Evolutionary conservation across 164 flowering plant genomes (phyloP).

Genomic region (Tetracentron sinense): DNA sequence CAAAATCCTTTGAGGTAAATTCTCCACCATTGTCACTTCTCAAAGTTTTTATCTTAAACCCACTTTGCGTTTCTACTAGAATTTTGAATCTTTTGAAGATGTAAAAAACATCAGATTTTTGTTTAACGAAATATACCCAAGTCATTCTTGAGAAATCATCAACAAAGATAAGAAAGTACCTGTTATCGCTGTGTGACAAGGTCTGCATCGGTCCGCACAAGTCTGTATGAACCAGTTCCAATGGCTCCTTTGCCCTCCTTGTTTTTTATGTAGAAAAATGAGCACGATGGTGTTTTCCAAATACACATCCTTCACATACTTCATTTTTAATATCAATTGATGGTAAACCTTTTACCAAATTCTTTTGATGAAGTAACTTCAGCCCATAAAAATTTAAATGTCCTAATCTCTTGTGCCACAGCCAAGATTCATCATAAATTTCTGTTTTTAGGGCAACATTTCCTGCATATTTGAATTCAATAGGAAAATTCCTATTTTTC

Average conservation of each 20-base stretch:
- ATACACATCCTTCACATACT: not conserved
- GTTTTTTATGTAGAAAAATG: not conserved
- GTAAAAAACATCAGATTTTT: too few species aligned
- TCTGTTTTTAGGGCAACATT: not conserved
- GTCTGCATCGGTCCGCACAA: constrained; percentile 11
- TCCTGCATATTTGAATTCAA: not conserved
- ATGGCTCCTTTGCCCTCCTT: constrained; percentile 2
- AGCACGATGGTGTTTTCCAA: not conserved
- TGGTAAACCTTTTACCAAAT: not conserved
- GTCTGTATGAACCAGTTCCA: constrained; percentile 9
- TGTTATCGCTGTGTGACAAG: not conserved
- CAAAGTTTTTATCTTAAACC: not conserved
- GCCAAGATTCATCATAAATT: not conserved
- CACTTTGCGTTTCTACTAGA: constrained; percentile 6
- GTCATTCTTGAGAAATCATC: constrained; percentile 15
- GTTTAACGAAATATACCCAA: constrained; percentile 16
- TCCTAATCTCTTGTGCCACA: constrained; percentile 1
- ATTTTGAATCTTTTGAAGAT: too few species aligned
- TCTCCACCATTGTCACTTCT: not conserved
- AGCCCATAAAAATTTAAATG: not conserved
- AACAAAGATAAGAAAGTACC: constrained; percentile 8
- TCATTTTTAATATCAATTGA: not conserved
- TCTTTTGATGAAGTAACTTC: too few species aligned
- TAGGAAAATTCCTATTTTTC: not conserved
- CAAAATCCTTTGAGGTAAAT: not conserved